phyloP scores from a whole-genome alignment of 148 eudicot genomes.

The Polygonum maritimum region DNA sequence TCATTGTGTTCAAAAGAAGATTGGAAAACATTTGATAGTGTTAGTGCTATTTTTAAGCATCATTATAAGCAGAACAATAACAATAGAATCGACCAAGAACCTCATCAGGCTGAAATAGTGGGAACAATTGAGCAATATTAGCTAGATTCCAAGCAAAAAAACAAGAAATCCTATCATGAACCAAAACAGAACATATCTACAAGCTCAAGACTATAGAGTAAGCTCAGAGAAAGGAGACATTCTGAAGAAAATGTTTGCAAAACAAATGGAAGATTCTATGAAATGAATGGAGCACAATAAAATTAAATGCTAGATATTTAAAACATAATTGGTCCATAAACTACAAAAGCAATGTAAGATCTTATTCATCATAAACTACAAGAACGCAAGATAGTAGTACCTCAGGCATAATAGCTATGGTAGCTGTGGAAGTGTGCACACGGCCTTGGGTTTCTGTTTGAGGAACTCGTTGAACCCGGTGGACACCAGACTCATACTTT shows the following conservation, averaged over 20 bases:
- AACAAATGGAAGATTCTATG: background rate
- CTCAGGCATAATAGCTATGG: slow-evolving; percentile 99
- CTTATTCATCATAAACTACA: background rate
- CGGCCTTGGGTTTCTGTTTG: slow-evolving; percentile 97
- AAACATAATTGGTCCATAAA: background rate
- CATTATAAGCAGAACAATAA: background rate
- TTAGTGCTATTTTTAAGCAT: background rate
- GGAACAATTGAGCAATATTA: background rate
- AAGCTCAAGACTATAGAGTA: background rate
- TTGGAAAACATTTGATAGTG: background rate
- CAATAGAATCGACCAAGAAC: too few species aligned
- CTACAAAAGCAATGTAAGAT: background rate
- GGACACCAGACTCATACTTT: slow-evolving; percentile 94
- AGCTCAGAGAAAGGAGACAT: background rate
- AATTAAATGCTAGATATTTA: background rate
- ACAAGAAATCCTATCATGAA: background rate
- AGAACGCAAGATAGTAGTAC: slow-evolving; percentile 19
- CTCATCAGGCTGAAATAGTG: background rate
- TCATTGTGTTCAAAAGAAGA: background rate
- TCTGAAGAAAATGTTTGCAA: background rate
- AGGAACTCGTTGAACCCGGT: slow-evolving; percentile 99
- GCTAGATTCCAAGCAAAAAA: background rate
- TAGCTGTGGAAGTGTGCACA: slow-evolving; percentile 97
- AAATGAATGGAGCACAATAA: background rate
- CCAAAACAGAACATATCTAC: background rate